Percentiles rank a stretch among this genome's conserved stretches.
phyloP scores from a whole-genome alignment of 345 rosid species.

The Gossypium thurberi region DNA sequence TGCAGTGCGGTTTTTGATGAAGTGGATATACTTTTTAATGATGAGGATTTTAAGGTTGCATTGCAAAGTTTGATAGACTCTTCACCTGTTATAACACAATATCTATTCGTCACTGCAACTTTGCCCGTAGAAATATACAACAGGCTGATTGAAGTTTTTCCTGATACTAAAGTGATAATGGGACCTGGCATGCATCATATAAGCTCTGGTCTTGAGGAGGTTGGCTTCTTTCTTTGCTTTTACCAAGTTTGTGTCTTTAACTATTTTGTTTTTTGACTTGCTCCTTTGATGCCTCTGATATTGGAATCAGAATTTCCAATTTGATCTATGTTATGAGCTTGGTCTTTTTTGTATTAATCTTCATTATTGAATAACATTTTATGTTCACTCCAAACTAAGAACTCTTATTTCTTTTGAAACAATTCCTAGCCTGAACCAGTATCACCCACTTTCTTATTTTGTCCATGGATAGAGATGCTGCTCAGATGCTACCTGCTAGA shows the following conservation, averaged over 20 bases:
- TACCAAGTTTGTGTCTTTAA: neutral
- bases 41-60: constrained; percentile 73
- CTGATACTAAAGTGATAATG: constrained; percentile 81
- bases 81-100: constrained; percentile 64
- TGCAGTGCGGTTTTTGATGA: constrained; percentile 84
- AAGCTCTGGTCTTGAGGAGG: constrained; percentile 86
- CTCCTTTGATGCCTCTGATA: neutral
- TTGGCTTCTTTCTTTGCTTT: constrained; percentile 20
- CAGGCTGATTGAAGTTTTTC: constrained; percentile 76
- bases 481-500: neutral
- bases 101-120: constrained; percentile 92
- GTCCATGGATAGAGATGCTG: neutral
- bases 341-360: neutral
- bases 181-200: constrained; percentile 91
- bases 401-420: neutral
- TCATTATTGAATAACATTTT: neutral
- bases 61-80: constrained; percentile 62
- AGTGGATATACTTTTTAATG: constrained; percentile 76
- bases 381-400: neutral
- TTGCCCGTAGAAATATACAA: constrained; percentile 75
- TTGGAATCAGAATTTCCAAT: neutral
- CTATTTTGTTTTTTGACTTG: neutral
- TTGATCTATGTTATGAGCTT: neutral
- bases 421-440: neutral
- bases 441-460: neutral